Percentiles rank a stretch among this genome's conserved stretches.
phyloP scores from a whole-genome alignment of 2,329 filamentous ascomycete genomes.

The Colletotrichum phormii region DNA sequence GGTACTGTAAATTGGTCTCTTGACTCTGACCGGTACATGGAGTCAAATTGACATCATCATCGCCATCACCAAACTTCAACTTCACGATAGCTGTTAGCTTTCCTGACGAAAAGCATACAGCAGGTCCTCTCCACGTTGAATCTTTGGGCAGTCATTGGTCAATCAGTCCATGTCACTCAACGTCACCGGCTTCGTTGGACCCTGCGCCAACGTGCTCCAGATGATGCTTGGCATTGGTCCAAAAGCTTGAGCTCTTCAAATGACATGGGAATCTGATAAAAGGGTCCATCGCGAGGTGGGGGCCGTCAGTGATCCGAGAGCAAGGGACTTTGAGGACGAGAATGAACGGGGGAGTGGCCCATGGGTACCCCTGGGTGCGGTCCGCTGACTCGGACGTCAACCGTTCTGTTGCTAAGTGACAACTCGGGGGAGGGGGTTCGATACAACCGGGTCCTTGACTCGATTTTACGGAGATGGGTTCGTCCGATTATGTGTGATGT shows the following conservation, averaged over 20 bases:
- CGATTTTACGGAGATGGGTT: background rate
- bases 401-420: background rate
- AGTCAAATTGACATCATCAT: too few species aligned
- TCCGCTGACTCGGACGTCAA: background rate
- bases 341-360: background rate
- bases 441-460: background rate
- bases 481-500: background rate
- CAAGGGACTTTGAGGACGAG: background rate
- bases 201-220: constrained; percentile 6
- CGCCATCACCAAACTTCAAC: too few species aligned
- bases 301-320: background rate
- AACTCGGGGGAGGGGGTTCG: background rate
- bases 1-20: too few species aligned
- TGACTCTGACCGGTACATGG: too few species aligned
- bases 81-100: too few species aligned
- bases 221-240: constrained; percentile 17
- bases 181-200: background rate
- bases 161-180: background rate
- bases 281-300: background rate
- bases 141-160: background rate
- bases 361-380: background rate
- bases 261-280: background rate
- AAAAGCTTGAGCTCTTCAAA: background rate
- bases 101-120: too few species aligned
- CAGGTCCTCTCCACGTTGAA: background rate